A percentile compares a stretch with the other conserved stretches of the same genome.
Evolutionary conservation across 306 rosid genomes (phyloP).

Genomic region (Vigna mungo): DNA sequence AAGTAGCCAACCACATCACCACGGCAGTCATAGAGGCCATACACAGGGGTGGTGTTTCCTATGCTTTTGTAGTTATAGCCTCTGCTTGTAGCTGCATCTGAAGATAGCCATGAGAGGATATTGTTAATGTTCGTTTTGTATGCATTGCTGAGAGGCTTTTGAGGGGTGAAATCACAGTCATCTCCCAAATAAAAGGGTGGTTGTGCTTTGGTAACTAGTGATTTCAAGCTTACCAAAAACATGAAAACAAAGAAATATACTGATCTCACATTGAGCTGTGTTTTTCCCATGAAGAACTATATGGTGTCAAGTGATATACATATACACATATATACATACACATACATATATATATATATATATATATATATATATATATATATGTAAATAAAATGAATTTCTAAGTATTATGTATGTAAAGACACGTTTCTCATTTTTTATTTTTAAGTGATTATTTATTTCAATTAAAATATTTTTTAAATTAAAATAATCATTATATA

Average conservation of each 20-base stretch:
- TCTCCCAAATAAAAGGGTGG: background rate
- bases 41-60: background rate
- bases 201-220: background rate
- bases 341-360: too few species aligned
- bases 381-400: too few species aligned
- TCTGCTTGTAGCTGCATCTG: slow-evolving; percentile 24
- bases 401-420: too few species aligned
- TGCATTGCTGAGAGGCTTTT: background rate
- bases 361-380: too few species aligned
- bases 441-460: too few species aligned
- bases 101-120: slow-evolving; percentile 8
- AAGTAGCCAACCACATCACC: background rate
- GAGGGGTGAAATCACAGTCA: background rate
- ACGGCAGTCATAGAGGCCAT: slow-evolving; percentile 40
- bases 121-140: slow-evolving; percentile 12
- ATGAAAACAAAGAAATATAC: background rate
- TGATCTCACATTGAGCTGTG: background rate
- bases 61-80: slow-evolving; percentile 20
- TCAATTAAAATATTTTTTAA: too few species aligned
- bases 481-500: too few species aligned
- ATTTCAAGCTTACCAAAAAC: background rate
- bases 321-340: too few species aligned
- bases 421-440: too few species aligned
- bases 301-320: background rate
- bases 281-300: background rate